These are phyloP conservation scores for Sphaerulina vaccinii DNA, from an alignment of 2,329 filamentous ascomycete genomes.

Conservation along the genomic window DNA sequence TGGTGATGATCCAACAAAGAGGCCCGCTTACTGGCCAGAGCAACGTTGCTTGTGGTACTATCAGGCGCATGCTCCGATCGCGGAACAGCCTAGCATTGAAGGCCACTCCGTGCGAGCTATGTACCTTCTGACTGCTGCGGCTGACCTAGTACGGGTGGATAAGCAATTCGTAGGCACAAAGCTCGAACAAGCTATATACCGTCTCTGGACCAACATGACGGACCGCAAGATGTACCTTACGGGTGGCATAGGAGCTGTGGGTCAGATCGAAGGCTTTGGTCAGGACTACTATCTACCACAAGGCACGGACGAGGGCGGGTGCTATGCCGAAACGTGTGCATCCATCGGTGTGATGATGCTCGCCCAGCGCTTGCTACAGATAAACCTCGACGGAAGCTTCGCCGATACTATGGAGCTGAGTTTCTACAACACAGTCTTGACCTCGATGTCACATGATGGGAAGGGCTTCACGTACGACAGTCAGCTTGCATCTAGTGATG, in stretches of 20 bases:
- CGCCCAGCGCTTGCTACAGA: constrained; percentile 54
- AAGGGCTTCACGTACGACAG: constrained; percentile 62
- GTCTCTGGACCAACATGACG: constrained; percentile 61
- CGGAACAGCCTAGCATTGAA: constrained; percentile 55
- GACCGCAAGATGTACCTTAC: constrained; percentile 63
- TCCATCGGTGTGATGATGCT: constrained; percentile 62
- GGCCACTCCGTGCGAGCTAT: constrained; percentile 61
- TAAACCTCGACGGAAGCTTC: constrained; percentile 55
- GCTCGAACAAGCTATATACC: constrained; percentile 44
- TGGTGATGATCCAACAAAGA: constrained; percentile 50
- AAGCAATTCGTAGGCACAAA: constrained; percentile 29
- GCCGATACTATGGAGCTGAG: constrained; percentile 61
- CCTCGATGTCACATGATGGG: constrained; percentile 57
- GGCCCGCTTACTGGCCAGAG: constrained; percentile 51
- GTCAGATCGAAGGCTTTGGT: constrained; percentile 62
- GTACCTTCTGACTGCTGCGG: constrained; percentile 60
- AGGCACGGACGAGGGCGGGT: constrained; percentile 60
- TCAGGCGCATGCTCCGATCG: constrained; percentile 57
- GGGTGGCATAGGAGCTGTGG: constrained; percentile 58
- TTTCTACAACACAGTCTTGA: constrained; percentile 61
- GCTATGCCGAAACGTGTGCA: constrained; percentile 63
- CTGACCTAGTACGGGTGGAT: constrained; percentile 53
- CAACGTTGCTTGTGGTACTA: constrained; percentile 50
- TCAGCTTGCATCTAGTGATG: constrained; percentile 56
- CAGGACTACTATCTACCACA: constrained; percentile 60